Percentiles rank a stretch among this genome's conserved stretches.
Conservation (phyloP, 2,329 filamentous ascomycete genomes). For the Verticillium longisporum region DNA sequence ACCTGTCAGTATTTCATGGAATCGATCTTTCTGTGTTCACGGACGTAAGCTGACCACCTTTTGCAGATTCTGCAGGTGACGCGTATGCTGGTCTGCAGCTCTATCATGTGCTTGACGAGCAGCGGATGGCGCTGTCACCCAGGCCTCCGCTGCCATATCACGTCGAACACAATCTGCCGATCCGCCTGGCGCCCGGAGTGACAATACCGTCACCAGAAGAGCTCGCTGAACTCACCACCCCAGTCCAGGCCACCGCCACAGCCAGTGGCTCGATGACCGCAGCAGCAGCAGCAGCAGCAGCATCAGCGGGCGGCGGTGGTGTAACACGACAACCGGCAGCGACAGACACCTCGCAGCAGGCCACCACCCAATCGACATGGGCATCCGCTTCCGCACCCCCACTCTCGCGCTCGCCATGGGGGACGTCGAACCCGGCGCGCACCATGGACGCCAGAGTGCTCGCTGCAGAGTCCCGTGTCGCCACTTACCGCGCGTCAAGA, state of each 20-base stretch:
- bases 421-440: slow-evolving; percentile 4
- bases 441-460: slow-evolving; percentile 32
- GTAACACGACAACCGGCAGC: not conserved
- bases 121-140: slow-evolving; percentile 60
- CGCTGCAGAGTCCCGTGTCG: slow-evolving; percentile 32
- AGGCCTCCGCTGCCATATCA: slow-evolving; percentile 63
- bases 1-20: slow-evolving; percentile 47
- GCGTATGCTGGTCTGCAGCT: slow-evolving; percentile 74
- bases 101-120: slow-evolving; percentile 63
- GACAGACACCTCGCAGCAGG: not conserved
- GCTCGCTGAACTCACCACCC: slow-evolving; percentile 21
- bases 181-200: slow-evolving; percentile 44
- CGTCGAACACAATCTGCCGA: slow-evolving; percentile 60
- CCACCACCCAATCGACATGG: not conserved
- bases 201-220: slow-evolving; percentile 20
- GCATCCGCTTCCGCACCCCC: not conserved
- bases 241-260: slow-evolving; percentile 14
- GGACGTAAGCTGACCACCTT: slow-evolving; percentile 2
- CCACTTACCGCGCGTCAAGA: slow-evolving; percentile 26
- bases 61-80: slow-evolving; percentile 68
- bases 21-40: not conserved
- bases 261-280: not conserved
- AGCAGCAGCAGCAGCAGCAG: slow-evolving; percentile 1
- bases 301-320: slow-evolving; percentile 2
- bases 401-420: not conserved